A percentile compares a stretch with the other conserved stretches of the same genome.
phyloP scores from a whole-genome alignment of 352 stramenopile species.

The Phytophthora pistaciae region DNA sequence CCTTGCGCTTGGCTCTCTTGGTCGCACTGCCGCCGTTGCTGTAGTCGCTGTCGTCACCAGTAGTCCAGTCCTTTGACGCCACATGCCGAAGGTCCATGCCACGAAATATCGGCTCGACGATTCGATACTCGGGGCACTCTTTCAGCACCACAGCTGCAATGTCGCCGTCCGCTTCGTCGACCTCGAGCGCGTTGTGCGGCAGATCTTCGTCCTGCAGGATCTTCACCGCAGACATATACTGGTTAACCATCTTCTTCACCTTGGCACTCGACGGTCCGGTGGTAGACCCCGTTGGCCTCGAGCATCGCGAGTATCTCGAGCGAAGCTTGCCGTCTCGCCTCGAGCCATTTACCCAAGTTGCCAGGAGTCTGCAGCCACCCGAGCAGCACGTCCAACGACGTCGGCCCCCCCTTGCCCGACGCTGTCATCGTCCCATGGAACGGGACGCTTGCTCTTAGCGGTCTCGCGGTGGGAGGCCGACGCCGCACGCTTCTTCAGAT shows the following conservation, averaged over 20 bases:
- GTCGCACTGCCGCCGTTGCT: too few species aligned
- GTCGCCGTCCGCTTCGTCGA: neutral
- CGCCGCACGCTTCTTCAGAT: too few species aligned
- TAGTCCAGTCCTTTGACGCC: neutral
- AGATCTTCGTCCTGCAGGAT: neutral
- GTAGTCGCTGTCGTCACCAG: neutral
- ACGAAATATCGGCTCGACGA: neutral
- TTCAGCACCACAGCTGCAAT: neutral
- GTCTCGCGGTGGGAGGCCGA: too few species aligned
- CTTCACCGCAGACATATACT: neutral
- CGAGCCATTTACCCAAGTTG: slow-evolving; percentile 36
- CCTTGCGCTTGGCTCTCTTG: neutral
- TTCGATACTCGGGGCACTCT: neutral
- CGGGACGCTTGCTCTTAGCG: neutral
- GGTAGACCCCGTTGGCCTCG: slow-evolving; percentile 17
- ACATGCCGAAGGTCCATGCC: neutral
- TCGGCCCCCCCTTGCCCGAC: slow-evolving; percentile 8
- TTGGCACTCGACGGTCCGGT: slow-evolving; percentile 4
- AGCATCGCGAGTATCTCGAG: slow-evolving; percentile 15
- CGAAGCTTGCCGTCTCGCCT: neutral
- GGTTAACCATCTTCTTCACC: neutral
- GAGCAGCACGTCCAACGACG: slow-evolving; percentile 42
- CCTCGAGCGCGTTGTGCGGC: neutral
- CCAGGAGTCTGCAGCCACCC: slow-evolving; percentile 34
- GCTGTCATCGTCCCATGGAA: slow-evolving; percentile 29